Evolutionary conservation across 305 asterid species (phyloP).

Genomic region (Ajuga reptans): DNA sequence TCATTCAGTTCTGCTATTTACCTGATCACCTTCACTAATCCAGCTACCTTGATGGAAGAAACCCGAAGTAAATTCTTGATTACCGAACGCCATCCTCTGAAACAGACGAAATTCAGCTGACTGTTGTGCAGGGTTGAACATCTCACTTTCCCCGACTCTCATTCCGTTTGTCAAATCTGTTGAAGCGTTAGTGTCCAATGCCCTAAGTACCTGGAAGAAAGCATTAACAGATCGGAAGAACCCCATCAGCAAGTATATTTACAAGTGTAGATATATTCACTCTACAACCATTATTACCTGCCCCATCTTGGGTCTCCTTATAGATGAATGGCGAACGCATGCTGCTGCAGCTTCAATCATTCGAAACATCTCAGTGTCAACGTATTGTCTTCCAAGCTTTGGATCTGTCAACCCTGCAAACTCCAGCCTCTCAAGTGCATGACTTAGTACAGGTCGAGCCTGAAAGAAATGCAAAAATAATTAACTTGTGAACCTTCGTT

Average conservation of each 20-base stretch:
- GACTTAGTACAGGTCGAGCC: slow-evolving; percentile 75
- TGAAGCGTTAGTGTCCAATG: slow-evolving; percentile 50
- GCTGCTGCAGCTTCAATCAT: slow-evolving; percentile 89
- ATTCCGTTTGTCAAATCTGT: slow-evolving; percentile 69
- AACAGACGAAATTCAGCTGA: slow-evolving; percentile 65
- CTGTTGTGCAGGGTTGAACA: slow-evolving; percentile 41
- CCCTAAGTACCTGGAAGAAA: slow-evolving; percentile 57
- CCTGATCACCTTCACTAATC: slow-evolving; percentile 25
- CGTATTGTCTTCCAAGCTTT: slow-evolving; percentile 46
- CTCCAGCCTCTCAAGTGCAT: slow-evolving; percentile 51
- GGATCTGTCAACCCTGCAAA: slow-evolving; percentile 59
- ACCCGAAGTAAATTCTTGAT: slow-evolving; percentile 49
- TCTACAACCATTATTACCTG: slow-evolving; percentile 42
- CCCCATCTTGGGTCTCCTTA: slow-evolving; percentile 82
- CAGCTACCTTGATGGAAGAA: slow-evolving; percentile 36
- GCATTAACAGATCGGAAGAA: neutral
- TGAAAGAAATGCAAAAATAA: slow-evolving; percentile 25
- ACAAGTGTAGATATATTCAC: neutral
- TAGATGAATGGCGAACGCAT: slow-evolving; percentile 67
- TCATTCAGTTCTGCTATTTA: slow-evolving; percentile 22
- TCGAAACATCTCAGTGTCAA: slow-evolving; percentile 48
- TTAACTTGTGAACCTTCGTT: neutral
- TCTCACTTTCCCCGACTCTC: slow-evolving; percentile 73
- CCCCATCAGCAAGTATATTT: neutral
- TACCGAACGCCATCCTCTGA: slow-evolving; percentile 72